These are phyloP conservation scores for Metschnikowia sp. DNA, from an alignment of 805 yeast genomes.

Conservation along the genomic window DNA sequence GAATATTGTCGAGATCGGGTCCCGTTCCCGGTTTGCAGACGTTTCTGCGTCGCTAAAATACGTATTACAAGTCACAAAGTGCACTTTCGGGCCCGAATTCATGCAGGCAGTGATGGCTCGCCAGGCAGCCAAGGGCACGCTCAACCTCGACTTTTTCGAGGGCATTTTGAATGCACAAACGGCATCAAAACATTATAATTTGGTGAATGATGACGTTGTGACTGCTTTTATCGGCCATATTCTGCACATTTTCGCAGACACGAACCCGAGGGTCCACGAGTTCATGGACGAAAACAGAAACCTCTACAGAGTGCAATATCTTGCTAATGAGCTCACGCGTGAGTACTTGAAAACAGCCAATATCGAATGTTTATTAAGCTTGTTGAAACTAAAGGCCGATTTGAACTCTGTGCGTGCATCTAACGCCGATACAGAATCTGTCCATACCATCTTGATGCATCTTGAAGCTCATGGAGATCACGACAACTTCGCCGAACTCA, in stretches of 20 bases:
- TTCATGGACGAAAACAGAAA: slow-evolving; percentile 29
- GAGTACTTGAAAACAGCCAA: not conserved
- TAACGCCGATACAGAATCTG: slow-evolving; percentile 5
- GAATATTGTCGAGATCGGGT: slow-evolving; percentile 27
- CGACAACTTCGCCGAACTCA: slow-evolving; percentile 4
- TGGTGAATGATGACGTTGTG: slow-evolving; percentile 23
- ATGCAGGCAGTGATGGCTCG: slow-evolving; percentile 15
- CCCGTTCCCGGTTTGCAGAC: slow-evolving; percentile 8
- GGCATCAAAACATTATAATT: not conserved
- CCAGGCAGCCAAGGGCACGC: slow-evolving; percentile 5
- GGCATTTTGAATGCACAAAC: slow-evolving; percentile 1
- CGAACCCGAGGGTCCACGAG: slow-evolving; percentile 35
- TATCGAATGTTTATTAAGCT: slow-evolving; percentile 10
- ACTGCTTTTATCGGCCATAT: slow-evolving; percentile 22
- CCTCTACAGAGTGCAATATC: slow-evolving; percentile 14
- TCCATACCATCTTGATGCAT: slow-evolving; percentile 9
- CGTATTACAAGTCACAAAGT: slow-evolving; percentile 9
- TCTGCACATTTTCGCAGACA: slow-evolving; percentile 26
- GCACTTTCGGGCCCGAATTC: slow-evolving; percentile 13
- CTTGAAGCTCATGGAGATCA: slow-evolving; percentile 7
- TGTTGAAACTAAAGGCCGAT: slow-evolving; percentile 25
- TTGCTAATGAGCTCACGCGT: not conserved
- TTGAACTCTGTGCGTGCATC: slow-evolving; percentile 15
- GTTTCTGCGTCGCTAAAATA: slow-evolving; percentile 6
- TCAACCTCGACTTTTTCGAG: slow-evolving; percentile 17